Conservation (phyloP, 768 basidiomycete species). For the Pleurotus sapidus region DNA sequence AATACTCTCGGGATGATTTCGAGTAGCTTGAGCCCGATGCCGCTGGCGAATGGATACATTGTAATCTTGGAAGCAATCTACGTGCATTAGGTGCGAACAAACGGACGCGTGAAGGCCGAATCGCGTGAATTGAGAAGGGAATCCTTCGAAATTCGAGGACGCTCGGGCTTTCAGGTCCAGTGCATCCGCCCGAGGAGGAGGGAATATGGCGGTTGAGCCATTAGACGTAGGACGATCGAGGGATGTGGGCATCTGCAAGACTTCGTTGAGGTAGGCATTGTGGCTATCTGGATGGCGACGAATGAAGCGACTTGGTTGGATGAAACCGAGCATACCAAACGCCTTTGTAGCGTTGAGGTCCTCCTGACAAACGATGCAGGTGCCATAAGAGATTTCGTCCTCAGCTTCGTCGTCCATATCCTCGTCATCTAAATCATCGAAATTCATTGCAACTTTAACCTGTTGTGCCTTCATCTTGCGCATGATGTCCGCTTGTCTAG, state of each 20-base stretch:
- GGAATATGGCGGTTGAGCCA: constrained; percentile 34
- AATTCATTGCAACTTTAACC: constrained; percentile 77
- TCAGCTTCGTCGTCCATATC: constrained; percentile 50
- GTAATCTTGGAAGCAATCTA: constrained; percentile 91
- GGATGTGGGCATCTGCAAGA: constrained; percentile 57
- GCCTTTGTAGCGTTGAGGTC: constrained; percentile 69
- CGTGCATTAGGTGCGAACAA: constrained; percentile 97
- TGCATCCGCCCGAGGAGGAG: constrained; percentile 47
- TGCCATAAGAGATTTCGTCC: constrained; percentile 65
- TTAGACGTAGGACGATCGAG: constrained; percentile 53
- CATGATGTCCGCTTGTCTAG: constrained; percentile 92
- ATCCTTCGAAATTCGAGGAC: constrained; percentile 66
- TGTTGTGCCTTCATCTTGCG: constrained; percentile 94
- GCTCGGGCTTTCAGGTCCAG: constrained; percentile 40
- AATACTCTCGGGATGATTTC: constrained; percentile 95
- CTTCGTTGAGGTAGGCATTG: constrained; percentile 67
- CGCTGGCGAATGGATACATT: constrained; percentile 83
- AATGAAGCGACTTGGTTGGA: constrained; percentile 86
- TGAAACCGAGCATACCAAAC: constrained; percentile 82
- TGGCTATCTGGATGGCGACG: constrained; percentile 73
- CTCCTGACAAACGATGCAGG: constrained; percentile 99
- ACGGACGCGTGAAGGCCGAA: constrained; percentile 87
- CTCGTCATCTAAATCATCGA: constrained; percentile 75
- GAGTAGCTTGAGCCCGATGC: constrained; percentile 82
- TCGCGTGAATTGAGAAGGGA: constrained; percentile 65